These are phyloP conservation scores for Pichia sp. DNA, from an alignment of 1,139 yeast species.

Conservation along the genomic window DNA sequence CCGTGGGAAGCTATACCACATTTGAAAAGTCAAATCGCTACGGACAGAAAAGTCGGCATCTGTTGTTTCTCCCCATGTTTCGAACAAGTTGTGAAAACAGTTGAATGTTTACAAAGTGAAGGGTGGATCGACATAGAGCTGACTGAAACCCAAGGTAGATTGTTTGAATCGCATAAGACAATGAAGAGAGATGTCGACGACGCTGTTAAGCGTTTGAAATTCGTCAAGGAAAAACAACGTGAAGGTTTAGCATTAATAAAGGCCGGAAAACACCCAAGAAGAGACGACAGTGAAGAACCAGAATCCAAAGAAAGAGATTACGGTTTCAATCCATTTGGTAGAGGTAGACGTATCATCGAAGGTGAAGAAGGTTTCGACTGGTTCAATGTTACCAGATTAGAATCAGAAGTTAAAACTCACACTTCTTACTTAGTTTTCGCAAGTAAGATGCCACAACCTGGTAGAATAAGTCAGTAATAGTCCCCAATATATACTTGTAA, in stretches of 20 bases:
- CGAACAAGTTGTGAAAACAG: slow-evolving; percentile 90
- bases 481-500: no score
- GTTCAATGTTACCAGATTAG: slow-evolving; percentile 80
- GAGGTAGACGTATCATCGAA: slow-evolving; percentile 73
- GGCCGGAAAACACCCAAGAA: slow-evolving; percentile 22
- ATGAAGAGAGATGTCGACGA: slow-evolving; percentile 83
- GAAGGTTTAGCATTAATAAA: slow-evolving; percentile 60
- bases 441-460: slow-evolving; percentile 33
- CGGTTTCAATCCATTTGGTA: slow-evolving; percentile 91
- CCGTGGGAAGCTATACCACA: slow-evolving; percentile 97
- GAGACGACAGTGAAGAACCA: neutral
- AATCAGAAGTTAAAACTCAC: slow-evolving; percentile 85
- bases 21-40: slow-evolving; percentile 58
- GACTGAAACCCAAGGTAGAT: slow-evolving; percentile 85
- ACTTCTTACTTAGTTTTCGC: slow-evolving; percentile 97
- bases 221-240: slow-evolving; percentile 70
- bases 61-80: slow-evolving; percentile 98
- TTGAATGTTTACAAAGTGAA: slow-evolving; percentile 64
- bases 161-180: slow-evolving; percentile 90
- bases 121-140: slow-evolving; percentile 93
- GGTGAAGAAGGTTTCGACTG: slow-evolving; percentile 82
- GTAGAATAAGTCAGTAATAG: neutral
- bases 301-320: slow-evolving; percentile 37
- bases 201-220: slow-evolving; percentile 77
- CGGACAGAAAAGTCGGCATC: slow-evolving; percentile 54